Percentiles rank a stretch among this genome's conserved stretches.
phyloP scores from a whole-genome alignment of 306 rosid genomes.

The Casuarina cunninghamiana region DNA sequence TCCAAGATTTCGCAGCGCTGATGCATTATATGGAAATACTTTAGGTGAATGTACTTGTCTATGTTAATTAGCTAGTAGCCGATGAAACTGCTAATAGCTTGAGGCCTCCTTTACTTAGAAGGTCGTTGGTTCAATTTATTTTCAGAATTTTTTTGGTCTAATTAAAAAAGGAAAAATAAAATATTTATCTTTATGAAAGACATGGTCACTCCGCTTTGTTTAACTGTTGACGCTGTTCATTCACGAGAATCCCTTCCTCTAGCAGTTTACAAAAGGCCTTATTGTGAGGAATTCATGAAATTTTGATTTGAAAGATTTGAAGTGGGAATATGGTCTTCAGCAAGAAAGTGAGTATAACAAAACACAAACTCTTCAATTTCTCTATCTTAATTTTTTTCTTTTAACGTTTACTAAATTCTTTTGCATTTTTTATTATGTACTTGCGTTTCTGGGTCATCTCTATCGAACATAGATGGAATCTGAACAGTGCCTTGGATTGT shows the following conservation, averaged over 20 bases:
- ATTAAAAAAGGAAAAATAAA: neutral
- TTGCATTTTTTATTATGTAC: neutral
- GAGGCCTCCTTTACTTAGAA: no score
- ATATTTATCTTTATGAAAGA: no score
- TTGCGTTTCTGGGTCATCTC: neutral
- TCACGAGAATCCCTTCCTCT: neutral
- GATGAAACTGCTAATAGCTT: no score
- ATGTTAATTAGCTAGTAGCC: no score
- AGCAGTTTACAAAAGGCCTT: slow-evolving; percentile 38
- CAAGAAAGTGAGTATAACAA: slow-evolving; percentile 26
- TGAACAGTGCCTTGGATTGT: slow-evolving; percentile 29
- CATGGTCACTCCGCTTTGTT: neutral
- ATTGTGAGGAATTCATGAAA: slow-evolving; percentile 34
- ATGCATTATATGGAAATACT: neutral
- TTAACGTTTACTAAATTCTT: neutral
- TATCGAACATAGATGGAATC: slow-evolving; percentile 18
- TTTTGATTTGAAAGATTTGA: slow-evolving; percentile 46
- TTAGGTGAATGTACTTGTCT: neutral
- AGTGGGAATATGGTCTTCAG: slow-evolving; percentile 51
- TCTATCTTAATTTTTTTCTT: no score
- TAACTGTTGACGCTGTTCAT: neutral
- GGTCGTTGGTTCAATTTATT: no score
- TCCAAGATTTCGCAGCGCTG: neutral
- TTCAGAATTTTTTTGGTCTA: neutral
- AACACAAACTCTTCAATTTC: no score